Evolutionary conservation across 495 filamentous ascomycete genomes (phyloP).

Genomic region (Bombardia bombarda): DNA sequence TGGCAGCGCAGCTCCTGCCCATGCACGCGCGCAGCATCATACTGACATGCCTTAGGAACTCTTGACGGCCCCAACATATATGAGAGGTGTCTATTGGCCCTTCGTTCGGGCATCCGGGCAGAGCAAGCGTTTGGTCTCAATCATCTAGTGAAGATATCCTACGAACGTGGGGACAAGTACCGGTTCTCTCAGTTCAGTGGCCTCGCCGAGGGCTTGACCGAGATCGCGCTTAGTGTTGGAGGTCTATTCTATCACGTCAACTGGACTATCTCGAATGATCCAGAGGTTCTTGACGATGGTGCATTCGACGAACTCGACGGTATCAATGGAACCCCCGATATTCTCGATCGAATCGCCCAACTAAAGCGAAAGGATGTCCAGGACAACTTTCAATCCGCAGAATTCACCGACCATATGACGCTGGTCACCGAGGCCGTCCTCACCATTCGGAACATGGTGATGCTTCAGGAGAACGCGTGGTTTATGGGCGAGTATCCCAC

Average conservation of each 20-base stretch:
- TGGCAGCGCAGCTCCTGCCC: too few species aligned
- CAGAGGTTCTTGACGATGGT: slow-evolving; percentile 40
- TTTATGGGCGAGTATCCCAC: slow-evolving; percentile 67
- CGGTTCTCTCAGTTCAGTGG: slow-evolving; percentile 87
- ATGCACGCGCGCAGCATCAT: too few species aligned
- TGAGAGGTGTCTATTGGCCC: slow-evolving; percentile 67
- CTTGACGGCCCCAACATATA: slow-evolving; percentile 81
- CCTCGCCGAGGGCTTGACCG: slow-evolving; percentile 79
- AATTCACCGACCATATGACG: slow-evolving; percentile 61
- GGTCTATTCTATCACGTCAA: slow-evolving; percentile 71
- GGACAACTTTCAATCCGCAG: slow-evolving; percentile 68
- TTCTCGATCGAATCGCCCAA: slow-evolving; percentile 57
- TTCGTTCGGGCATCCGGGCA: slow-evolving; percentile 69
- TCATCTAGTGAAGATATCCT: slow-evolving; percentile 91
- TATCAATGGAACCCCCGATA: slow-evolving; percentile 65
- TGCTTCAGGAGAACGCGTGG: slow-evolving; percentile 78
- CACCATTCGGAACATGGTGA: slow-evolving; percentile 87
- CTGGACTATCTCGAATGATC: slow-evolving; percentile 68
- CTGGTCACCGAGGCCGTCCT: slow-evolving; percentile 80
- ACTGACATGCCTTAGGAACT: slow-evolving; percentile 35
- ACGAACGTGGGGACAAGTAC: slow-evolving; percentile 90
- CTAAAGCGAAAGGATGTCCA: slow-evolving; percentile 44
- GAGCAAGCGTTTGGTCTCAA: slow-evolving; percentile 87
- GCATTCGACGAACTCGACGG: slow-evolving; percentile 59
- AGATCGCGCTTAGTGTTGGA: slow-evolving; percentile 68